A percentile compares a stretch with the other conserved stretches of the same genome.
Evolutionary conservation across 257 asterid species (phyloP).

Genomic region (Solanum chiquidenum): DNA sequence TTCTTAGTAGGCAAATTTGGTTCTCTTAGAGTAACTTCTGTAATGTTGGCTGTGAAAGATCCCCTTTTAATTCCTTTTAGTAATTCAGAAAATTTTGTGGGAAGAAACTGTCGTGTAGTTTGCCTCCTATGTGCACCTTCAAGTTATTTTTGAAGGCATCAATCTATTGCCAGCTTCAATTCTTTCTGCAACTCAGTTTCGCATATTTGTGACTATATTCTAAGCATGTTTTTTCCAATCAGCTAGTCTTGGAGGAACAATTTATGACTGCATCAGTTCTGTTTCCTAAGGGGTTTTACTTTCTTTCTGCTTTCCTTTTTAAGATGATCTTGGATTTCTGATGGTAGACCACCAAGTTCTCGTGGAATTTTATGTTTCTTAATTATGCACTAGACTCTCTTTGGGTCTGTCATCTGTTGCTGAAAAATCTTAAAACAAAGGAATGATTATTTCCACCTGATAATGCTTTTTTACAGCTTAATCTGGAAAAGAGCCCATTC

Average conservation of each 20-base stretch:
- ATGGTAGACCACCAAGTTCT: neutral
- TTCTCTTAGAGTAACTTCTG: neutral
- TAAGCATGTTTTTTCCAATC: neutral
- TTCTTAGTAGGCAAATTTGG: neutral
- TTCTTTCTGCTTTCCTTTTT: neutral
- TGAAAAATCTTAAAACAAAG: neutral
- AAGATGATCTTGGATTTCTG: neutral
- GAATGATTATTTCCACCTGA: neutral
- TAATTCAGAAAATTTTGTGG: neutral
- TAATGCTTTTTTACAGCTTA: slow-evolving; percentile 27
- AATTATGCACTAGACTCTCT: neutral
- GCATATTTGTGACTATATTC: neutral
- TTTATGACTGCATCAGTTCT: neutral
- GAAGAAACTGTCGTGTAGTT: neutral
- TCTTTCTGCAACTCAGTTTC: neutral
- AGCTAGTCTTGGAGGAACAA: neutral
- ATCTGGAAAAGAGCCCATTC: slow-evolving; percentile 57
- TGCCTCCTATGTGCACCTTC: neutral
- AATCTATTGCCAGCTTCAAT: neutral
- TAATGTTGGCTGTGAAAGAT: neutral
- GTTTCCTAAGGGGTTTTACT: neutral
- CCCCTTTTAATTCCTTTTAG: neutral
- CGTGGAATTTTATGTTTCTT: neutral
- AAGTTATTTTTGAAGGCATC: neutral
- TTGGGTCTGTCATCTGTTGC: neutral